These are phyloP conservation scores for Gliomastix tumulicola DNA, from an alignment of 2,329 filamentous ascomycete species.

Conservation along the genomic window DNA sequence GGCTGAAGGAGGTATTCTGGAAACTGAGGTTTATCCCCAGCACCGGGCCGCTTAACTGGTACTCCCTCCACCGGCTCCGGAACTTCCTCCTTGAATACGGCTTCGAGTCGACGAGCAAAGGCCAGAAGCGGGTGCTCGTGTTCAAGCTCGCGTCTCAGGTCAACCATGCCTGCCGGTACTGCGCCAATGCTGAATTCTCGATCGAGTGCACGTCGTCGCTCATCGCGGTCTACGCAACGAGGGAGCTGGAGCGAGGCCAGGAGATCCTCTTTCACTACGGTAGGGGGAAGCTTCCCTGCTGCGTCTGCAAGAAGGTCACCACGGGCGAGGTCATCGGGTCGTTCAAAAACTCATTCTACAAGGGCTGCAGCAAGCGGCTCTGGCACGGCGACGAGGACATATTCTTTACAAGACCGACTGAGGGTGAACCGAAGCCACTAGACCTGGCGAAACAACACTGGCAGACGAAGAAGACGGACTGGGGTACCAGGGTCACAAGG, in stretches of 20 bases:
- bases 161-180: constrained; percentile 23
- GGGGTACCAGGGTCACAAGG: too few relatives aligned
- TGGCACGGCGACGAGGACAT: too few relatives aligned
- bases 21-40: constrained; percentile 7
- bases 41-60: not conserved
- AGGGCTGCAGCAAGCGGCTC: too few relatives aligned
- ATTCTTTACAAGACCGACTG: too few relatives aligned
- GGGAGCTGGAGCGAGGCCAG: constrained; percentile 14
- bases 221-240: constrained; percentile 11
- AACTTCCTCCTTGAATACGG: constrained; percentile 15
- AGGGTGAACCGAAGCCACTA: too few relatives aligned
- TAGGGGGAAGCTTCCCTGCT: too few relatives aligned
- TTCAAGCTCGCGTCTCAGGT: constrained; percentile 14
- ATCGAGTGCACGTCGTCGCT: constrained; percentile 3
- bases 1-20: constrained; percentile 4
- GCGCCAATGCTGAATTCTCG: constrained; percentile 16
- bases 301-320: too few relatives aligned
- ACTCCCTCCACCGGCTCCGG: constrained; percentile 5
- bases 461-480: too few relatives aligned
- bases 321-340: too few relatives aligned
- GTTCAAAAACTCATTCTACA: too few relatives aligned
- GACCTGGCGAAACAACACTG: too few relatives aligned
- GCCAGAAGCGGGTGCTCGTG: constrained; percentile 9
- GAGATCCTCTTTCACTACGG: constrained; percentile 30
- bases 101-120: too few relatives aligned